Percentiles rank a stretch among this genome's conserved stretches.
These are phyloP conservation scores for Globisporangium emineosum DNA, from an alignment of 352 stramenopile genomes.

Conservation along the genomic window DNA sequence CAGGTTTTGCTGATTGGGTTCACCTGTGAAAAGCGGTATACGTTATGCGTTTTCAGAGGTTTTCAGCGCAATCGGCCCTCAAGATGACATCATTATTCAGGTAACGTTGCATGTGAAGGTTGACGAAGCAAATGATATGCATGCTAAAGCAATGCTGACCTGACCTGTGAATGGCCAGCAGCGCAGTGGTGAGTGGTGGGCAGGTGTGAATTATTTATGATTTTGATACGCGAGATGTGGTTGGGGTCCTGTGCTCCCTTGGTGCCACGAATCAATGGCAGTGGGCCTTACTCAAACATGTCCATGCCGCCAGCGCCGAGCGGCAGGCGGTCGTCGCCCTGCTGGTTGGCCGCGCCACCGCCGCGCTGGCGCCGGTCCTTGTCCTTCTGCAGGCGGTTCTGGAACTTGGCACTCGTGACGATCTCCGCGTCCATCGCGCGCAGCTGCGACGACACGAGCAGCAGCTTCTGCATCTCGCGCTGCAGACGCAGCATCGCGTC, in stretches of 20 bases:
- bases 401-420: constrained; percentile 78
- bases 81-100: constrained; percentile 5
- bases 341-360: constrained; percentile 39
- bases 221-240: not conserved
- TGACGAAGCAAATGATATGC: no score
- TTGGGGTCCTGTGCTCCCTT: not conserved
- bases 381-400: constrained; percentile 69
- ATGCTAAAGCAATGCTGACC: not conserved
- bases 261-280: not conserved
- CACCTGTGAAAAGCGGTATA: not conserved
- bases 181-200: no score
- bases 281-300: constrained; percentile 53
- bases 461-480: constrained; percentile 72
- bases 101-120: no score
- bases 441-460: constrained; percentile 62
- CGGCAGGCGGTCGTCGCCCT: constrained; percentile 37
- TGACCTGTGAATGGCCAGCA: not conserved
- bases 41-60: not conserved
- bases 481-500: constrained; percentile 55
- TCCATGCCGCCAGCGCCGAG: constrained; percentile 46
- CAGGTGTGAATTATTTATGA: not conserved
- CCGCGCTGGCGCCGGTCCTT: constrained; percentile 63
- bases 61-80: not conserved
- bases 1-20: not conserved
- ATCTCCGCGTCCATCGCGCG: constrained; percentile 80